Conservation (phyloP, 768 basidiomycete genomes). For the Mycena amicta region DNA sequence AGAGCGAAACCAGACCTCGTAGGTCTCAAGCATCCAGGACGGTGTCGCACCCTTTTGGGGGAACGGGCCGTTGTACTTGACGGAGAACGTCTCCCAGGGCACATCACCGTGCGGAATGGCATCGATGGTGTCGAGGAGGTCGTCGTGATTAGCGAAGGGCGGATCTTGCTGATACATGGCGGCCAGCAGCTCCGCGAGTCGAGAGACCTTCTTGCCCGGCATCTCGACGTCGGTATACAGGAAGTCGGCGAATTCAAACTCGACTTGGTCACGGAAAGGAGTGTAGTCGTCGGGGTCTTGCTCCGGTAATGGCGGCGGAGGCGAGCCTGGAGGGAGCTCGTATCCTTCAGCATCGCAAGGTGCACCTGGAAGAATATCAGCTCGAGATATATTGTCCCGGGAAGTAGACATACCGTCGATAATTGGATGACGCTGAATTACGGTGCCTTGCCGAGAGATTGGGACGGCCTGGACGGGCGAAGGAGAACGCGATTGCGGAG, state of each 20-base stretch:
- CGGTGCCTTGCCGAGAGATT: neutral
- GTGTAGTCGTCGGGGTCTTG: slow-evolving; percentile 7
- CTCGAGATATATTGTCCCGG: neutral
- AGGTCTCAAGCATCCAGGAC: slow-evolving; percentile 29
- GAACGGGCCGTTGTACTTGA: slow-evolving; percentile 8
- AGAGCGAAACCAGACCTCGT: slow-evolving; percentile 27
- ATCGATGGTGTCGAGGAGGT: slow-evolving; percentile 9
- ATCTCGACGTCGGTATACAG: slow-evolving; percentile 5
- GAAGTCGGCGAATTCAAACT: slow-evolving; percentile 18
- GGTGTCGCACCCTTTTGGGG: slow-evolving; percentile 10
- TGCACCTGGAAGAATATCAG: slow-evolving; percentile 5
- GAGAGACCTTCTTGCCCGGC: neutral
- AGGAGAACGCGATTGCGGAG: neutral
- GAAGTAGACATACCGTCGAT: slow-evolving; percentile 11
- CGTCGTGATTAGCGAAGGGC: neutral
- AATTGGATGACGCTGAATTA: slow-evolving; percentile 3
- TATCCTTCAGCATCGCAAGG: slow-evolving; percentile 17
- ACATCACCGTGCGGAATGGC: neutral
- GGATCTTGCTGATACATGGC: neutral
- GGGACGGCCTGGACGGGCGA: neutral
- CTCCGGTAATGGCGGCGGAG: slow-evolving; percentile 16
- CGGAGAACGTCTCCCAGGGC: slow-evolving; percentile 3
- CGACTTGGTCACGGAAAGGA: slow-evolving; percentile 14
- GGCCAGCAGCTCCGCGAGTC: slow-evolving; percentile 7
- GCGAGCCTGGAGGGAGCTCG: slow-evolving; percentile 1